phyloP scores from a whole-genome alignment of 2,329 filamentous ascomycete species.

The Aspergillus vadensis region DNA sequence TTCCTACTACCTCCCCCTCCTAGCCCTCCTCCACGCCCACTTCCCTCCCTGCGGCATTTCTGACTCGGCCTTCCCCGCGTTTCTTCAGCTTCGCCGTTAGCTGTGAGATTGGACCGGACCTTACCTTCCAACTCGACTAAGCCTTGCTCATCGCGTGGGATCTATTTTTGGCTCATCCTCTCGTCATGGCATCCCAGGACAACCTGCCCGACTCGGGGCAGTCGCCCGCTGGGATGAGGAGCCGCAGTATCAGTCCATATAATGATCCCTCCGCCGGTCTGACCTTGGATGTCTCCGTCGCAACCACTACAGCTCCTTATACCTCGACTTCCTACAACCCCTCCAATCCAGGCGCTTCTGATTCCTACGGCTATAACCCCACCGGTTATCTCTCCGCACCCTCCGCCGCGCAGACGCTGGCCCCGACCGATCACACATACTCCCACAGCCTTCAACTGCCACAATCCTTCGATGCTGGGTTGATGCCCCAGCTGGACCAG shows the following conservation, averaged over 20 bases:
- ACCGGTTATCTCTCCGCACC: conserved; percentile 37
- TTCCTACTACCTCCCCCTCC: neutral
- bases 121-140: conserved; percentile 13
- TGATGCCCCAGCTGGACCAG: conserved; percentile 40
- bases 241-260: conserved; percentile 47
- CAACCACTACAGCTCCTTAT: conserved; percentile 34
- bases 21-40: conserved; percentile 6
- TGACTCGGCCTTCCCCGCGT: conserved; percentile 16
- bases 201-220: conserved; percentile 38
- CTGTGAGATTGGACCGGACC: conserved; percentile 14
- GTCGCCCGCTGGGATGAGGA: conserved; percentile 40
- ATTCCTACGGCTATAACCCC: conserved; percentile 40
- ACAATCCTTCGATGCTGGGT: conserved; percentile 41
- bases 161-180: conserved; percentile 26
- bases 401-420: conserved; percentile 33
- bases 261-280: conserved; percentile 36
- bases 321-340: conserved; percentile 32
- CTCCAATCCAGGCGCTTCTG: conserved; percentile 27
- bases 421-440: conserved; percentile 37
- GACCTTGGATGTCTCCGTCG: conserved; percentile 41
- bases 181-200: conserved; percentile 37
- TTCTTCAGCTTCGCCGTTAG: conserved; percentile 6
- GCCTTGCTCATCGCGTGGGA: conserved; percentile 23
- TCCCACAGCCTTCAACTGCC: conserved; percentile 37
- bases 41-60: conserved; percentile 14